Evolutionary conservation across 129 eudicot genomes (phyloP).

Genomic region (Tagetes patula): DNA sequence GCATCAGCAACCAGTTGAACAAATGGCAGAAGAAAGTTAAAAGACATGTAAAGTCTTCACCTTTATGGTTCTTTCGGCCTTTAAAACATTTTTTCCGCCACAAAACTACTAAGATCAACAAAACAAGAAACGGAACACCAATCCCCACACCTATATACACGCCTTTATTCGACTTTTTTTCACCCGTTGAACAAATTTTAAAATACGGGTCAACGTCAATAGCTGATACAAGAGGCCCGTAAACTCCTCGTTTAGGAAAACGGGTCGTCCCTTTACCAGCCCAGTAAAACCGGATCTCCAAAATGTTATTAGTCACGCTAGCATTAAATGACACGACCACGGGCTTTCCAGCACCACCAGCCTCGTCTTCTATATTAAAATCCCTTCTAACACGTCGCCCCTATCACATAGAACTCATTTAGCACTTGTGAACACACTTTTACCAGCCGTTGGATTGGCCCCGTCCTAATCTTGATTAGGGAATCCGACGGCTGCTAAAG

Average conservation of each 20-base stretch:
- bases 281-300: constrained; percentile 86
- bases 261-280: constrained; percentile 90
- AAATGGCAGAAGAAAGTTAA: constrained; percentile 24
- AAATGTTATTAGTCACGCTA: constrained; percentile 49
- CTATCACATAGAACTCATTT: constrained; percentile 36
- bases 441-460: constrained; percentile 2
- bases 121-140: constrained; percentile 28
- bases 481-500: neutral
- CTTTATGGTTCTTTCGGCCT: constrained; percentile 39
- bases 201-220: constrained; percentile 67
- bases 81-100: constrained; percentile 50
- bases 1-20: neutral
- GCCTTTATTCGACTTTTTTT: constrained; percentile 35
- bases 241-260: constrained; percentile 73
- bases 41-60: constrained; percentile 28
- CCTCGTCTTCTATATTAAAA: constrained; percentile 66
- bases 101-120: constrained; percentile 39
- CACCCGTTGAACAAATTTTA: constrained; percentile 45
- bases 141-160: constrained; percentile 49
- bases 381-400: constrained; percentile 48
- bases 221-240: constrained; percentile 92
- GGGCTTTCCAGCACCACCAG: constrained; percentile 51
- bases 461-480: constrained; percentile 2
- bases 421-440: neutral
- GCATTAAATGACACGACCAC: constrained; percentile 45